Evolutionary conservation across 768 basidiomycete genomes (phyloP), one percentile per base, ranked within the genome.

Genomic region (Leccinum fibrillosum): DNA sequence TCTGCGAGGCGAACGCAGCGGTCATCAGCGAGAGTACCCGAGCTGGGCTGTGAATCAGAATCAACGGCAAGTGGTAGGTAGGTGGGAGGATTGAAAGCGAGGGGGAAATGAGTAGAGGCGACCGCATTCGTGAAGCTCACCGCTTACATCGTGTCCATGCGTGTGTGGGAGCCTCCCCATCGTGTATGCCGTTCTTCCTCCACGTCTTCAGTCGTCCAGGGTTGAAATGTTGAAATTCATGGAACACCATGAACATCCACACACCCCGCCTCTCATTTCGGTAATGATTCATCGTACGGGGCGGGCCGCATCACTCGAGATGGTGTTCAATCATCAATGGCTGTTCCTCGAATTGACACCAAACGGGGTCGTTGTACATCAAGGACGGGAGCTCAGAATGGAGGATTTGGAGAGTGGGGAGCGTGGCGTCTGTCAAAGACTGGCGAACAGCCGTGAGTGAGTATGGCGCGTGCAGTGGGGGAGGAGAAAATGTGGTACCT

Each of bases 311-410:
- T 85, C 84, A 72, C 90, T 42, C 10, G 39, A 42, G n/a, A 39
- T 35, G 35, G 35, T 15, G 35, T 35, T 35, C 35, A 35, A 15
- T 9, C 17, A 39, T 39, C 37, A 71, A 70, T 90, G 19, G 80
- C 84, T 1, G 75, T 87, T 42, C 54, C 69, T 89, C 35, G 80
- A 89, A 61, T 74, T 81, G 35, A 80, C 84, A 1, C n/a, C 83
- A 86, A 44, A 74, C 78, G 8, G 89, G 89, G 6, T 89, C 89
- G 19, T 71, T 85, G 59, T 91, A 85, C 67, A 85, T 67, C 87
- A 91, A 73, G 89, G 88, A 6, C 78, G 90, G 68, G 90, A 91
- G 66, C 77, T 91, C 0, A 89, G 83, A 0, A 72, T 87, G 69
- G 82, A 78, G 69, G 86, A 86, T 56, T 82, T 86, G 76, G 50